These are phyloP conservation scores for Platanthera zijinensis DNA, from an alignment of 106 monocot species.

Conservation along the genomic window DNA sequence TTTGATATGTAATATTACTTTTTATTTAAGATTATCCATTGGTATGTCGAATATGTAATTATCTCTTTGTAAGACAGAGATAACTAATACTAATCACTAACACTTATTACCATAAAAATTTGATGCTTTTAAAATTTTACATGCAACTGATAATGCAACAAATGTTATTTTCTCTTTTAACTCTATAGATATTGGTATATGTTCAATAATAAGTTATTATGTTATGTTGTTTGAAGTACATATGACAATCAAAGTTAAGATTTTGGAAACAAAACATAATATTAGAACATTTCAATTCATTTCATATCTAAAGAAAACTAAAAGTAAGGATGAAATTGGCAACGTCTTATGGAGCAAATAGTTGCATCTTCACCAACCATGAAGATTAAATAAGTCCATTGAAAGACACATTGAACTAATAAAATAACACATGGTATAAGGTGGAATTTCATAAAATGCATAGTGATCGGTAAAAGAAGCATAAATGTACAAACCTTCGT, in stretches of 20 bases:
- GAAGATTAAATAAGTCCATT: neutral
- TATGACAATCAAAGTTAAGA: neutral
- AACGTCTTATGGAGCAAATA: too few relatives aligned
- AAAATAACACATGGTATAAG: neutral
- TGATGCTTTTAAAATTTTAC: neutral
- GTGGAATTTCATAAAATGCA: neutral
- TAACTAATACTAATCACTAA: neutral
- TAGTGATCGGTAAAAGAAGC: neutral
- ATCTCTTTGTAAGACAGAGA: neutral
- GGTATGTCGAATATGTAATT: too few relatives aligned
- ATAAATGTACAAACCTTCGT: conserved; percentile 44
- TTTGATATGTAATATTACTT: too few relatives aligned
- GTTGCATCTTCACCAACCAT: neutral
- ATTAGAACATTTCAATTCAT: neutral
- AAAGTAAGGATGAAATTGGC: neutral
- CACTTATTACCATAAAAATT: neutral
- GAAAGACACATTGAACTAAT: neutral
- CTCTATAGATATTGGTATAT: neutral
- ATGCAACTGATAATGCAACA: neutral
- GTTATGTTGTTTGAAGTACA: neutral
- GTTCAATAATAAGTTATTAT: neutral
- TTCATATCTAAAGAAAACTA: neutral
- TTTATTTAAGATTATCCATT: too few relatives aligned
- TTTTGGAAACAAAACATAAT: neutral
- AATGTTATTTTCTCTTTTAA: neutral